A percentile compares a stretch with the other conserved stretches of the same genome.
These are phyloP conservation scores for Syzygium malaccense DNA, from an alignment of 441 rosid genomes.

Conservation along the genomic window DNA sequence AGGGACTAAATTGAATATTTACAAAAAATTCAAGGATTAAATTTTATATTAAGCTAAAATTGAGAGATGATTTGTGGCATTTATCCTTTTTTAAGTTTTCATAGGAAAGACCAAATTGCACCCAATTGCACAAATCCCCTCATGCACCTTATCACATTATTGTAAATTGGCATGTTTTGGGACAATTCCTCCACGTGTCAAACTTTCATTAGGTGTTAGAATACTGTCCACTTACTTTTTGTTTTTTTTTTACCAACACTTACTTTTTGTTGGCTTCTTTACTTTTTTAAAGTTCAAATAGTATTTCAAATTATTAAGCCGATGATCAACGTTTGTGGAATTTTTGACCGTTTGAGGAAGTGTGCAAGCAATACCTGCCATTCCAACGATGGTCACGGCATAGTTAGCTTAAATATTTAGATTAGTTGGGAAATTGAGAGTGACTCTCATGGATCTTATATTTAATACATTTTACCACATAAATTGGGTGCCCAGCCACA, in stretches of 20 bases:
- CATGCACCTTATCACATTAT: background rate
- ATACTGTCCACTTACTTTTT: background rate
- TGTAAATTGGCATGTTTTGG: background rate
- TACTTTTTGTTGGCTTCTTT: no score
- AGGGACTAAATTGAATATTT: no score
- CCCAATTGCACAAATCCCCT: background rate
- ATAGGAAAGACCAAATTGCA: background rate
- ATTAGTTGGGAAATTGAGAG: no score
- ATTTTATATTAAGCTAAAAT: no score
- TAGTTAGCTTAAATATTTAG: no score
- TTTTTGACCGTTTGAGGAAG: background rate
- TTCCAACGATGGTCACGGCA: background rate
- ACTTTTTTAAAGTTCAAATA: background rate
- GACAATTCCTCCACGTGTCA: background rate
- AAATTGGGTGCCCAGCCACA: no score
- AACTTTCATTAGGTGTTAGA: background rate
- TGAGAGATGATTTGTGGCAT: no score
- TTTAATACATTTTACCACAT: no score
- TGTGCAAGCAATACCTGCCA: background rate
- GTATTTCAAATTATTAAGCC: rapidly evolving
- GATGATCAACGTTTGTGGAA: background rate
- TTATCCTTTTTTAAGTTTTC: background rate
- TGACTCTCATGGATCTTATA: no score
- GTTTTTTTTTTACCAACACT: no score
- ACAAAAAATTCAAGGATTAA: no score